A percentile compares a stretch with the other conserved stretches of the same genome.
These are phyloP conservation scores for Aspergillus bertholletiae DNA, from an alignment of 495 filamentous ascomycete species.

Conservation along the genomic window DNA sequence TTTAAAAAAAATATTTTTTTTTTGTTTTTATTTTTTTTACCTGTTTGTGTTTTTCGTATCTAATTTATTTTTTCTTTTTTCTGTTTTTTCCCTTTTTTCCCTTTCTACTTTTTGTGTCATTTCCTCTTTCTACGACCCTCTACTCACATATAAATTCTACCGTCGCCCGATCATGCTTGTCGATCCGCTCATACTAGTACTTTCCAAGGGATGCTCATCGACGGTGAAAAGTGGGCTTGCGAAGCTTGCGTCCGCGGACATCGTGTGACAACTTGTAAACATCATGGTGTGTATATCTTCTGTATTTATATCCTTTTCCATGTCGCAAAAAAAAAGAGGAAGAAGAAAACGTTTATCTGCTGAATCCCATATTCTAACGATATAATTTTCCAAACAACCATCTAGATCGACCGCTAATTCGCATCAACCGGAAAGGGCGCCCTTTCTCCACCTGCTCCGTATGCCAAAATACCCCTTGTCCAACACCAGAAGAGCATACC, in stretches of 20 bases:
- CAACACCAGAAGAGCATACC: constrained; percentile 83
- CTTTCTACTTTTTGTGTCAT: neutral
- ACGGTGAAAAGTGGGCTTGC: constrained; percentile 86
- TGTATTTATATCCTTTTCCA: constrained; percentile 20
- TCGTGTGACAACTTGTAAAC: constrained; percentile 62
- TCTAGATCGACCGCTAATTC: constrained; percentile 82
- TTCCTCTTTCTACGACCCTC: neutral
- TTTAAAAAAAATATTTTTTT: neutral
- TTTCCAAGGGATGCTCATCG: constrained; percentile 64
- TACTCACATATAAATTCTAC: neutral
- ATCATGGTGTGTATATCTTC: constrained; percentile 38
- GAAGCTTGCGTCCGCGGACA: constrained; percentile 92
- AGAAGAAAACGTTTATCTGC: no score
- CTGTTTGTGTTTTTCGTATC: no score
- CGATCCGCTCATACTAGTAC: neutral
- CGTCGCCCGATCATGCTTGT: neutral
- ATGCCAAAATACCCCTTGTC: constrained; percentile 86
- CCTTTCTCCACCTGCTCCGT: constrained; percentile 95
- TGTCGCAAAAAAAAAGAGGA: no score
- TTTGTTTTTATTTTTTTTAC: neutral
- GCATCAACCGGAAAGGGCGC: constrained; percentile 96
- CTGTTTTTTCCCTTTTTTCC: neutral
- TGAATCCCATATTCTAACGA: no score
- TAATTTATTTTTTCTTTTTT: neutral
- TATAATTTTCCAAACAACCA: no score